Evolutionary conservation across 2,329 filamentous ascomycete species (phyloP).

Genomic region (Penicillium sp.): DNA sequence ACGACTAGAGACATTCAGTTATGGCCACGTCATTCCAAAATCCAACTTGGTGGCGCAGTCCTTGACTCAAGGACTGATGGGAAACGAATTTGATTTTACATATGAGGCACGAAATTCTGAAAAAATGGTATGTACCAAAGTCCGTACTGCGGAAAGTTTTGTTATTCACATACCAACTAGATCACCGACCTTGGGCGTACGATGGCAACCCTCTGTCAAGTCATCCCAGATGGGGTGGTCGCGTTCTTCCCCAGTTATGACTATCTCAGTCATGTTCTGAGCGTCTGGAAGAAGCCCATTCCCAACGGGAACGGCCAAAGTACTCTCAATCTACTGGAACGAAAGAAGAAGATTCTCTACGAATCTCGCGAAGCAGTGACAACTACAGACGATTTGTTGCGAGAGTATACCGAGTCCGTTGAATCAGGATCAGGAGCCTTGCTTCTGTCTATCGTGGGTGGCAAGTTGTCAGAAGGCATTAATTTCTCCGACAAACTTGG

Average conservation of each 20-base stretch:
- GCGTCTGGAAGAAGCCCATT: constrained; percentile 55
- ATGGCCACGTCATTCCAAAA: constrained; percentile 86
- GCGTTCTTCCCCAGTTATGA: constrained; percentile 95
- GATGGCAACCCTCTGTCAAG: constrained; percentile 67
- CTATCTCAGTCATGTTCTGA: constrained; percentile 74
- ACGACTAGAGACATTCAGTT: constrained; percentile 78
- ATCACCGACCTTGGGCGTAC: constrained; percentile 71
- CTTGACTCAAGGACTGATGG: constrained; percentile 52
- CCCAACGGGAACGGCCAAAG: constrained; percentile 27
- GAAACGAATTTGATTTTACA: constrained; percentile 75
- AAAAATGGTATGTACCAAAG: constrained; percentile 51
- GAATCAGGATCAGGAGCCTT: constrained; percentile 65
- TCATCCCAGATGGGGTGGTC: constrained; percentile 84
- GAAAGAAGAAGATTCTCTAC: constrained; percentile 51
- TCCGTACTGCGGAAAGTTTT: neutral
- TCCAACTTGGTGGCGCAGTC: constrained; percentile 78
- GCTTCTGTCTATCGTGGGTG: constrained; percentile 85
- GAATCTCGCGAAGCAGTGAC: constrained; percentile 46
- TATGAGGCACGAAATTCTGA: constrained; percentile 72
- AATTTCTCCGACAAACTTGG: constrained; percentile 93
- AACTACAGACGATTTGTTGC: constrained; percentile 66
- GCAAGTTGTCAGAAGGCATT: constrained; percentile 94
- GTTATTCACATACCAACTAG: constrained; percentile 24
- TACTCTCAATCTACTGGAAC: constrained; percentile 32
- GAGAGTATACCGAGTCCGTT: constrained; percentile 70